Conservation (phyloP, 2,329 filamentous ascomycete genomes). For the Metarhizium robertsii region DNA sequence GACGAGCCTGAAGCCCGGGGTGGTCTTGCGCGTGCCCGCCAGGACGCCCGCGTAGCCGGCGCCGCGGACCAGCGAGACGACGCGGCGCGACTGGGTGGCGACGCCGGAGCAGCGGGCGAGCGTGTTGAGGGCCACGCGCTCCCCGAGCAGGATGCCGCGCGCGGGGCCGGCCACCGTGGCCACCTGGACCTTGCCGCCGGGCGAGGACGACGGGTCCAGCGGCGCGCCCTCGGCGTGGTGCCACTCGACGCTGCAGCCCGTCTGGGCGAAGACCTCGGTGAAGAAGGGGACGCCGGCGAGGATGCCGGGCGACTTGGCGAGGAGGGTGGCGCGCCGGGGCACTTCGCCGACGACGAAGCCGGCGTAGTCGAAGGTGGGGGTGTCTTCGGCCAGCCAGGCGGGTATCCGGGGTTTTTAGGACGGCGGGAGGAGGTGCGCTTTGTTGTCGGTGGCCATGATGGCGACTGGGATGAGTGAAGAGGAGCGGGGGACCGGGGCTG, state of each 20-base stretch:
- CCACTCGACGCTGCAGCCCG: slow-evolving; percentile 90
- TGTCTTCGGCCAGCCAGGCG: slow-evolving; percentile 90
- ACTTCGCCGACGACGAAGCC: slow-evolving; percentile 86
- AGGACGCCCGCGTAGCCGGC: slow-evolving; percentile 74
- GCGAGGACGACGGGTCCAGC: slow-evolving; percentile 40
- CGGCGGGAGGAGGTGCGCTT: slow-evolving; percentile 67
- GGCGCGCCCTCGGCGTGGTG: slow-evolving; percentile 64
- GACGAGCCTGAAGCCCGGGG: slow-evolving; percentile 86
- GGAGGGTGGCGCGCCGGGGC: slow-evolving; percentile 54
- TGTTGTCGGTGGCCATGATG: slow-evolving; percentile 22
- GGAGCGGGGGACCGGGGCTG: no score
- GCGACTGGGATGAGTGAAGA: not conserved
- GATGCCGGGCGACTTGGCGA: slow-evolving; percentile 65
- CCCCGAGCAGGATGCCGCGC: slow-evolving; percentile 72
- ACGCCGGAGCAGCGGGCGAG: slow-evolving; percentile 87
- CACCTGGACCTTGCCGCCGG: slow-evolving; percentile 45
- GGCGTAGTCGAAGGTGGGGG: slow-evolving; percentile 92
- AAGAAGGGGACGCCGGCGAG: slow-evolving; percentile 92
- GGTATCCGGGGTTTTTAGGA: slow-evolving; percentile 76
- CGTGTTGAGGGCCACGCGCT: slow-evolving; percentile 85
- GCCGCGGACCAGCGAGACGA: slow-evolving; percentile 46
- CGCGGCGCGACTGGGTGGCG: slow-evolving; percentile 55
- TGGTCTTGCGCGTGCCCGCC: slow-evolving; percentile 96
- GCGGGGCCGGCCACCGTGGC: slow-evolving; percentile 83
- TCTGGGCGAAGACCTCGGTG: slow-evolving; percentile 82